Percentiles rank a stretch among this genome's conserved stretches.
Evolutionary conservation across 352 stramenopile species (phyloP).

Genomic region (Pythium aquatile): DNA sequence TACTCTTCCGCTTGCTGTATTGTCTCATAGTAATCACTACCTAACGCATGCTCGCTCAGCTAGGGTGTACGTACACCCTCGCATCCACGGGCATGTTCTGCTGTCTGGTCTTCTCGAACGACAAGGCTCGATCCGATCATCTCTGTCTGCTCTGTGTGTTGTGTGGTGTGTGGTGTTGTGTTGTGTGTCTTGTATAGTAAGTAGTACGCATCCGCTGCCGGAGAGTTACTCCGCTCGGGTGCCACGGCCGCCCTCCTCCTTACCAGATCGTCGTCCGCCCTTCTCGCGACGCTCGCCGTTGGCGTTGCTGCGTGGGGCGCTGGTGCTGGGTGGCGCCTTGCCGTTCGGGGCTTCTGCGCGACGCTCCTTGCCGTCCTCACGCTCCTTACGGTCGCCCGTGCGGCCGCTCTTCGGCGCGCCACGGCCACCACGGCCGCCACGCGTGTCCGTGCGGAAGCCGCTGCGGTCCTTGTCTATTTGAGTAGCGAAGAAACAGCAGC

Average conservation of each 20-base stretch:
- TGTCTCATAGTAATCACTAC: conserved; percentile 25
- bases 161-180: conserved; percentile 19
- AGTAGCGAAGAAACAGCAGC: background rate
- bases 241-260: conserved; percentile 46
- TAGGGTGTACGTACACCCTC: background rate
- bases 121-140: conserved; percentile 4
- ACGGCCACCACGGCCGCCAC: conserved; percentile 48
- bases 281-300: conserved; percentile 54
- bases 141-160: conserved; percentile 29
- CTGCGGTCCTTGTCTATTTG: conserved; percentile 42
- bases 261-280: conserved; percentile 60
- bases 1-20: conserved; percentile 19
- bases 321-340: conserved; percentile 30
- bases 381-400: conserved; percentile 61
- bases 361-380: conserved; percentile 53
- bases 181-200: conserved; percentile 30
- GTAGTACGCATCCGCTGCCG: conserved; percentile 19
- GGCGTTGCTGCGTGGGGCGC: conserved; percentile 32
- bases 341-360: conserved; percentile 23
- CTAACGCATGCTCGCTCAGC: conserved; percentile 17
- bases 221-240: conserved; percentile 50
- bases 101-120: conserved; percentile 2
- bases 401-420: conserved; percentile 45
- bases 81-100: background rate
- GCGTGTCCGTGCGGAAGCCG: conserved; percentile 51